Conservation (phyloP, 495 filamentous ascomycete species). For the Penicillium canariense region DNA sequence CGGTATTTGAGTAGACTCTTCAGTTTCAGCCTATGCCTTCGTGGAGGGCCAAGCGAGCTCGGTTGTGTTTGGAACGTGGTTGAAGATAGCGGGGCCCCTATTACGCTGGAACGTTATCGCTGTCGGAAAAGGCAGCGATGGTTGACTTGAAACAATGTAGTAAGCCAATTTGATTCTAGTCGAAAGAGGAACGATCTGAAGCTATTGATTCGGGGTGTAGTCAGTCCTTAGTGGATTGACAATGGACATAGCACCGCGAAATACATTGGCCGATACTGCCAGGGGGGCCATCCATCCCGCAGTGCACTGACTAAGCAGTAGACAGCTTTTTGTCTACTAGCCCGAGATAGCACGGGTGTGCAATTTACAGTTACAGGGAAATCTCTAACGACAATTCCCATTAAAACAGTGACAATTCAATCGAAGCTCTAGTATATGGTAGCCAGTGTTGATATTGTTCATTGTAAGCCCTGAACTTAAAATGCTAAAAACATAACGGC, state of each 20-base stretch:
- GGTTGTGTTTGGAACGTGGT: not conserved
- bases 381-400: too few relatives aligned
- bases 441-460: too few relatives aligned
- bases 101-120: not conserved
- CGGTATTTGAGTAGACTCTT: not conserved
- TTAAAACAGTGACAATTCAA: too few relatives aligned
- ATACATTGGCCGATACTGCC: not conserved
- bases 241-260: not conserved
- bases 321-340: too few relatives aligned
- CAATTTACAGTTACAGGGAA: too few relatives aligned
- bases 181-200: not conserved
- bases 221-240: not conserved
- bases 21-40: not conserved
- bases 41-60: not conserved
- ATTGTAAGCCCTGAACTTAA: too few relatives aligned
- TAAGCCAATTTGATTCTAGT: not conserved
- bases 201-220: not conserved
- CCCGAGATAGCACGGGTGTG: too few relatives aligned
- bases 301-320: not conserved
- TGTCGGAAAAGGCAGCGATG: not conserved
- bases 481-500: too few relatives aligned
- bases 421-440: too few relatives aligned
- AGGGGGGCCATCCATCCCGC: not conserved
- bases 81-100: not conserved
- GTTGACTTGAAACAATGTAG: not conserved